Base-by-base conservation (phyloP, 2,329 filamentous ascomycete species). In the Cyanodermella asteris region DNA sequence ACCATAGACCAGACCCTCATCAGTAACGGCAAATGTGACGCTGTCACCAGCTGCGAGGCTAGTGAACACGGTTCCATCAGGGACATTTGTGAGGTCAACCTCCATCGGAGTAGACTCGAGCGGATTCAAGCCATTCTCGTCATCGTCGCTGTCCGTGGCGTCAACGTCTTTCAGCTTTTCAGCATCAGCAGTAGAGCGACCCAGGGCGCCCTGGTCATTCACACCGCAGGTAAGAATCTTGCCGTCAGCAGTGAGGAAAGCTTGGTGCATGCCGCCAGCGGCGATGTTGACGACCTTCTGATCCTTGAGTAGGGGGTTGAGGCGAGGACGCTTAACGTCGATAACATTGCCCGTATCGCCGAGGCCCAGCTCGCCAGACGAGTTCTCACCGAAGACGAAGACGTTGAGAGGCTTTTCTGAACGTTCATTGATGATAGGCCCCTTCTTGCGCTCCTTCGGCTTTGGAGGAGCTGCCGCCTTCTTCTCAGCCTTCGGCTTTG, bases 221-320 rank as follows among this genome's bases (percentile, higher is more conserved):
- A 84, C 75, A 26, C 77, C 77, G 77, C 77, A 87, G n/a, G 74
- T 81, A 25, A 80, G 50, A 35, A 84, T 73, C 49, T 65, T 69
- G 53, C 80, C 77, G 44, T 82, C 72, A 31, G 66, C 60, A 22
- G 77, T 84, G 21, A 84, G 52, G 5, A 70, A 75, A 27, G 72
- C 58, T 24, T 59, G 65, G 47, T 87, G 77, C 71, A 82, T 80
- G 26, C 74, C 76, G 29, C 70, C 23, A 58, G 64, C 28, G 59
- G 70, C 31, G 59, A 75, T 33, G 50, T 64, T 4, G 41, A 49
- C 17, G 22, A 57, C 23, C 56, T 60, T 51, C 26, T 57, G 50
- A 4, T 59, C 51, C 10, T 51, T 47, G 12, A 78, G 56, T 27
- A 58, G 53, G 14, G 56, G 48, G 42, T 77, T 77, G 31, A 72